A percentile compares a stretch with the other conserved stretches of the same genome.
phyloP scores from a whole-genome alignment of 495 filamentous ascomycete genomes.

The Hyaloscypha hepaticicola region DNA sequence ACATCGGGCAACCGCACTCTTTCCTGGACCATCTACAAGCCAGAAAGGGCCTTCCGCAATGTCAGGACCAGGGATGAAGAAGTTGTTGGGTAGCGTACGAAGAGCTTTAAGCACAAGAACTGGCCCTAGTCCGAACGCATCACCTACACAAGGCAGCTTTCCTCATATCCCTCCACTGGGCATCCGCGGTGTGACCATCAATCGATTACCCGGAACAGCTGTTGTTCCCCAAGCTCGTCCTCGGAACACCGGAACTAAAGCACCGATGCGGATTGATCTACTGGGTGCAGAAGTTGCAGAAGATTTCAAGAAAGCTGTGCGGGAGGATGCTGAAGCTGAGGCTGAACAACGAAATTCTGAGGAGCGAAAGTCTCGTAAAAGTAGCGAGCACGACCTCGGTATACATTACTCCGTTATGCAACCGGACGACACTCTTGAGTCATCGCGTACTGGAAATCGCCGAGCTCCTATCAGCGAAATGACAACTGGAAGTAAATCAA shows the following conservation, averaged over 20 bases:
- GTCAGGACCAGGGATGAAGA: conserved; percentile 71
- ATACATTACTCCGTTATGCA: conserved; percentile 28
- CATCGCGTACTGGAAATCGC: conserved; percentile 10
- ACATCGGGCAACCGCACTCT: conserved; percentile 46
- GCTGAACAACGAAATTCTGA: conserved; percentile 29
- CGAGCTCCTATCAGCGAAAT: conserved; percentile 50
- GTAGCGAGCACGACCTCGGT: conserved; percentile 25
- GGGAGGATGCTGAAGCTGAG: conserved; percentile 52
- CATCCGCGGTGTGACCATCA: conserved; percentile 46
- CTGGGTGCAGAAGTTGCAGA: conserved; percentile 75
- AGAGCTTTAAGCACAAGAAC: conserved; percentile 78
- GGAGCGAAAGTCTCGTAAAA: conserved; percentile 12
- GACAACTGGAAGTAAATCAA: conserved; percentile 78
- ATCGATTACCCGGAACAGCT: conserved; percentile 52
- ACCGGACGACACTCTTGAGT: conserved; percentile 22
- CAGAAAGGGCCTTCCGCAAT: conserved; percentile 45
- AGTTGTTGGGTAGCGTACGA: conserved; percentile 81
- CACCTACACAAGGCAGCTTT: conserved; percentile 42
- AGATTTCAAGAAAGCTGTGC: conserved; percentile 67
- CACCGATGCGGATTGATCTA: conserved; percentile 64
- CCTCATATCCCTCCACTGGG: conserved; percentile 52
- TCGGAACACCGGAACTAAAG: conserved; percentile 41
- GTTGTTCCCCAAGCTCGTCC: conserved; percentile 51
- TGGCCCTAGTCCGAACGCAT: conserved; percentile 31
- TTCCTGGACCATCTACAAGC: conserved; percentile 40